Base-by-base conservation (phyloP, 306 rosid species). In the Cyamopsis tetragonoloba region DNA sequence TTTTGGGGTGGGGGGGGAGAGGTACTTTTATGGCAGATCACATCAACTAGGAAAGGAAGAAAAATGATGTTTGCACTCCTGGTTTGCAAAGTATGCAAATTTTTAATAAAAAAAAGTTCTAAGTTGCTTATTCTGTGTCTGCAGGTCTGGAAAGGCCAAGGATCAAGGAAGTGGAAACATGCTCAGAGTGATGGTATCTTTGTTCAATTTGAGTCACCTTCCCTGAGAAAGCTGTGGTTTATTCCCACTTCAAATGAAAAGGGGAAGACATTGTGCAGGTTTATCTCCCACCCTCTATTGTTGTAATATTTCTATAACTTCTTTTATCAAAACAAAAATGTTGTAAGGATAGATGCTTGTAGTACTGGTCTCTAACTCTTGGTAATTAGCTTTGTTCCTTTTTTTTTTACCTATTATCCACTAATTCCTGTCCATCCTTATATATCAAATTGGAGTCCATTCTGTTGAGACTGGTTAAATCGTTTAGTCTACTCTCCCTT, bases 61-160 rank as follows among this genome's bases (percentile, higher is more conserved):
- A 39, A 38, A 59, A 11, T 46, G 42, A 20, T 57, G 43, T 57
- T 8, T 27, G 14, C 28, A 57, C 37, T 12, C 35, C 19, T 26
- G 39, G 38, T 7, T 1, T 35, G 28, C 62, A 46, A 28, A 17
- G 71, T 12, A 24, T 66, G 72, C 11, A 23, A 37, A 35, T 22
- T 69, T 41, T 56, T 22, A 14, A 37, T 41, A 19, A 42, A 41
- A 35, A 37, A 48, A 9, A 5, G 19, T 5, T 28, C 4, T 32
- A 19, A 70, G 67, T n/a, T n/a, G n/a, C n/a, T n/a, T 50, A 56
- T 47, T 59, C 30, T 10, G 2, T 54, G 19, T 76, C 70, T 76
- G 66, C 85, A 95, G 99, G 95, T 95, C 49, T 95, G 99, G 99
- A 95, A 91, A 79, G 99, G 99, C 32, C 97, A 90, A 80, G 99